phyloP scores from a whole-genome alignment of 169 alveolate species.

The Babesia caballi region DNA sequence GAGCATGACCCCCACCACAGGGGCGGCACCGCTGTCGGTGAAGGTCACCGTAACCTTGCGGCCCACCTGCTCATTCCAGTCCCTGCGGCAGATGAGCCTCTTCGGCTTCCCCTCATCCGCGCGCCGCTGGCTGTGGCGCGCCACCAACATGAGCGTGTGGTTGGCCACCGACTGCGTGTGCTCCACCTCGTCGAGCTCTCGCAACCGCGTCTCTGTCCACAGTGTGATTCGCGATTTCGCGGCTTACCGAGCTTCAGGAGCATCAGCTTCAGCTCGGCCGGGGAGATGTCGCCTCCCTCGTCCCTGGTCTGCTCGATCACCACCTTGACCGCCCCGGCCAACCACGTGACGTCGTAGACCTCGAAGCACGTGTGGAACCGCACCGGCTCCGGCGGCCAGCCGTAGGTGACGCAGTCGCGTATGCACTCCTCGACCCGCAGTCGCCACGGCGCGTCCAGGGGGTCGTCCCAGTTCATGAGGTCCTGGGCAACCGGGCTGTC shows the following conservation, averaged over 20 bases:
- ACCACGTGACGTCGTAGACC: conserved; percentile 76
- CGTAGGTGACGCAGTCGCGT: conserved; percentile 71
- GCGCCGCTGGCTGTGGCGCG: conserved; percentile 21
- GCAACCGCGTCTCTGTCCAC: conserved; percentile 42
- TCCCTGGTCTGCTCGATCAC: conserved; percentile 61
- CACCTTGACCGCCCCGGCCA: conserved; percentile 70
- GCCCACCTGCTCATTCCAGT: conserved; percentile 69
- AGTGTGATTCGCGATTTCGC: background rate
- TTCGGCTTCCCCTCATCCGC: background rate
- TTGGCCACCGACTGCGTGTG: conserved; percentile 19
- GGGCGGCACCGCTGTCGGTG: conserved; percentile 48
- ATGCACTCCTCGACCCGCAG: conserved; percentile 70
- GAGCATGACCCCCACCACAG: conserved; percentile 49
- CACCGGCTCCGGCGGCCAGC: conserved; percentile 69
- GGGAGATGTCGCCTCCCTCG: conserved; percentile 30
- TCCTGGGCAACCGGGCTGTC: conserved; percentile 66
- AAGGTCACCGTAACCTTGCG: conserved; percentile 58
- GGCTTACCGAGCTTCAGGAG: conserved; percentile 41
- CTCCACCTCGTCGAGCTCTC: conserved; percentile 52
- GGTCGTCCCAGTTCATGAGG: conserved; percentile 74
- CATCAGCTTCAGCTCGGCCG: conserved; percentile 53
- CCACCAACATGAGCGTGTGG: conserved; percentile 33
- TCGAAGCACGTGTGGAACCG: conserved; percentile 73
- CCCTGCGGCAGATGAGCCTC: conserved; percentile 65
- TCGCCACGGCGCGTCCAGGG: conserved; percentile 73